Evolutionary conservation across 2,329 filamentous ascomycete genomes (phyloP), one percentile per base, ranked within the genome.

Genomic region (Fusarium sp.): DNA sequence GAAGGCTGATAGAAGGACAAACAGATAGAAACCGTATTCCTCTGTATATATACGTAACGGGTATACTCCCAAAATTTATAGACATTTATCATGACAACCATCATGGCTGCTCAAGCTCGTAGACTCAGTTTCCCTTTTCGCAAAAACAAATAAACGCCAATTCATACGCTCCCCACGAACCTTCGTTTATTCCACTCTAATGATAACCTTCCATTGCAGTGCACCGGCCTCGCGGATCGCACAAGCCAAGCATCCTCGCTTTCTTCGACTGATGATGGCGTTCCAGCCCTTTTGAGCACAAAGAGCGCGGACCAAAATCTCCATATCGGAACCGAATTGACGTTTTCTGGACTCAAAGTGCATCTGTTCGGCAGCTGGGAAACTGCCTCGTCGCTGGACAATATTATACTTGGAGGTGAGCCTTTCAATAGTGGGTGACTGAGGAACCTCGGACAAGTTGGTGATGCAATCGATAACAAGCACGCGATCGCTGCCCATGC

Each of bases 231-330:
- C 91, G 19, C 92, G 84, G 43, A 95, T 87, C 40, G 90, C 90
- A 77, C 92, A 95, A 5, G 87, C 86, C 35, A 94, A 77, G 74
- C 92, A 95, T 1, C 90, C 91, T 63, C 90, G 83, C 67, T 87
- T 86, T 39, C 84, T 82, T 51, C 90, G 83, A 63, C 89, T 92
- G 65, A 94, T 83, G 19, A 94, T 75, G 22, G 92, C 91, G 75
- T 93, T 91, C 83, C 89, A 90, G 4, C 92, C 92, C 69, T 85
- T 88, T 73, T 92, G 88, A 1, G 91, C 89, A 75, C 92, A 94
- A 68, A 92, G 83, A 3, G 91, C 91, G 48, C 92, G 82, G 2
- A 89, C 90, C 52, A 94, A 79, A 10, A 94, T 84, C 77, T 93
- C 90, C 74, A 91, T 81, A 71, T 90, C 88, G 14, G 87, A 90